These are phyloP conservation scores for Nakaseomyces delphensis DNA, from an alignment of 1,139 yeast species.

Conservation along the genomic window DNA sequence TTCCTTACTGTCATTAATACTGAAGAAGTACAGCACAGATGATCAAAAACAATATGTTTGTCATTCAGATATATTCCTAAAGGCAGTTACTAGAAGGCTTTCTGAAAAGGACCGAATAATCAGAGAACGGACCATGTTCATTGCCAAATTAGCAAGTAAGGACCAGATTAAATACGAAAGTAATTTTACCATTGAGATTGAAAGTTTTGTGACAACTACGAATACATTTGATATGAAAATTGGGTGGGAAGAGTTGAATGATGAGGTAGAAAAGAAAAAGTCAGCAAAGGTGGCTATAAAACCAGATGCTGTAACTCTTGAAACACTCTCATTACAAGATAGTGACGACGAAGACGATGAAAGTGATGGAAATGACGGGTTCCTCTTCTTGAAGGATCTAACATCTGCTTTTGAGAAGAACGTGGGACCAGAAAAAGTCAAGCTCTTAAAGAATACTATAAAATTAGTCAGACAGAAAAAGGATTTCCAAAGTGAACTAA, in stretches of 20 bases:
- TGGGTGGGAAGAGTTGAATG: constrained; percentile 13
- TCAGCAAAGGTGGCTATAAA: neutral
- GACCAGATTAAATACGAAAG: constrained; percentile 30
- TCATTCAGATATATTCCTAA: constrained; percentile 24
- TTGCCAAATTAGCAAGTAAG: constrained; percentile 32
- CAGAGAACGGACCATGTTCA: constrained; percentile 34
- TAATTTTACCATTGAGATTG: constrained; percentile 23
- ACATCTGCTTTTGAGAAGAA: constrained; percentile 21
- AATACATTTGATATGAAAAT: constrained; percentile 11
- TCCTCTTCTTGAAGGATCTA: constrained; percentile 34
- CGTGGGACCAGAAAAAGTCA: constrained; percentile 10
- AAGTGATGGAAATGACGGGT: constrained; percentile 15
- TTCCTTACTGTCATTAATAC: constrained; percentile 20
- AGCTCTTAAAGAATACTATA: constrained; percentile 28
- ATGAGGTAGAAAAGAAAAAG: neutral
- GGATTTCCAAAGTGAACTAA: constrained; percentile 31
- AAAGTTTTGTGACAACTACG: constrained; percentile 11
- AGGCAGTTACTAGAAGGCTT: constrained; percentile 32
- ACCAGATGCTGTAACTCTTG: constrained; percentile 1
- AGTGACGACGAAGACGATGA: constrained; percentile 24
- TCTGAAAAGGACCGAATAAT: constrained; percentile 21
- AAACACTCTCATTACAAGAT: constrained; percentile 12
- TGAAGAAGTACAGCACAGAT: constrained; percentile 13
- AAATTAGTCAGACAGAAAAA: constrained; percentile 33
- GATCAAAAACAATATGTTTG: constrained; percentile 18